Evolutionary conservation across 2,329 filamentous ascomycete genomes (phyloP), one percentile per base, ranked within the genome.

Genomic region (Colletotrichum sp.): DNA sequence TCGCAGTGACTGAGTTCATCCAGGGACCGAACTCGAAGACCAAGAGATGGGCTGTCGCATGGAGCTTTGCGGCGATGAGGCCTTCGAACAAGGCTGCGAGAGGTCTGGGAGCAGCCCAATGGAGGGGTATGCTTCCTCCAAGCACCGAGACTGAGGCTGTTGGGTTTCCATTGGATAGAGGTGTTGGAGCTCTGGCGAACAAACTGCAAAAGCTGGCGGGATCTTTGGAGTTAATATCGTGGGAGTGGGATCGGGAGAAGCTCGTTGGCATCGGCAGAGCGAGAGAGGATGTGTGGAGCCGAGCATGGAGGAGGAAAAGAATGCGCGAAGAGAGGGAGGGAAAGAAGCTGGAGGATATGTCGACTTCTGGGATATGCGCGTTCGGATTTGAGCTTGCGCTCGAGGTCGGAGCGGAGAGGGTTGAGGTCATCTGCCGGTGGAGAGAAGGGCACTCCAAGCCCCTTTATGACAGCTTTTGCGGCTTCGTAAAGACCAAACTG

Each of bases 401-500:
- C 27, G 84, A 81, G 3, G 81, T 85, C 2, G 79, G 82, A 21
- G 81, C 81, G 65, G 78, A 80, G 3, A 80, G 83, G 21, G 84
- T 92, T 0, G 82, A 80, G 3, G 84, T 93, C 6, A 77, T 83
- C 6, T 86, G 93, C 68, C 87, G 94, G 36, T 97, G 95, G 96
- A 80, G 95, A 1, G 92, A 94, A 78, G 96, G 97, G 0, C 86
- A 87, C 8, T 94, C 98, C 76, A 86, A 89, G 21, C 87, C 92
- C 1, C 80, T 97, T 0, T 98, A 96, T 82, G 94, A 97, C 83
- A 98, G 96, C 80, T 95, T 99, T 76, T 93, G 92, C 74, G 95
- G 95, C 0, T 95, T 96, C 86, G 76, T 97, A 58, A 94, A 92
- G 81, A 76, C 73, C 13, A 58, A 55, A 8, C 1, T 75, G 33